Evolutionary conservation across 345 rosid species (phyloP).

Genomic region (Eucalyptus grandis): DNA sequence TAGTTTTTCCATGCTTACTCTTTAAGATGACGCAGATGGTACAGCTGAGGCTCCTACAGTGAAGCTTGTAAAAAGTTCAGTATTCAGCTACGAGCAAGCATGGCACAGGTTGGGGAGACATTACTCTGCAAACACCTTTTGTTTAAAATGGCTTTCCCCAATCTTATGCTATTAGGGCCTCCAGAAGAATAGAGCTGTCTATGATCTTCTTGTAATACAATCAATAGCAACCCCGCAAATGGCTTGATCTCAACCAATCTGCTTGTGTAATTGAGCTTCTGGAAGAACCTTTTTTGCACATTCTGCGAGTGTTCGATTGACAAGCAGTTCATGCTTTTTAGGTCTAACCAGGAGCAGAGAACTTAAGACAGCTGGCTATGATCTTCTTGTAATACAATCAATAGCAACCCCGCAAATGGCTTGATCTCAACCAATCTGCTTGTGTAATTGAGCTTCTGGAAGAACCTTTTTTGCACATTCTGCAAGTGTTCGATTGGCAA

Average conservation of each 20-base stretch:
- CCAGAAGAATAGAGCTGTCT: neutral
- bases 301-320: neutral
- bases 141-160: neutral
- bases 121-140: neutral
- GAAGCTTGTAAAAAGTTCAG: conserved; percentile 78
- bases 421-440: neutral
- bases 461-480: neutral
- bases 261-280: neutral
- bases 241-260: neutral
- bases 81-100: conserved; percentile 97
- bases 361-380: neutral
- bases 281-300: neutral
- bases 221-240: neutral
- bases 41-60: conserved; percentile 43
- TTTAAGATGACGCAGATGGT: conserved; percentile 45
- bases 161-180: neutral
- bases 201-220: neutral
- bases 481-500: neutral
- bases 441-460: neutral
- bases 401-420: neutral
- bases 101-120: conserved; percentile 74
- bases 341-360: neutral
- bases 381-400: neutral
- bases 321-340: neutral
- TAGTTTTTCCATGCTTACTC: neutral